Percentiles rank a stretch among this genome's conserved stretches.
phyloP scores from a whole-genome alignment of 1,284 basidiomycete genomes.

The Grifola frondosa region DNA sequence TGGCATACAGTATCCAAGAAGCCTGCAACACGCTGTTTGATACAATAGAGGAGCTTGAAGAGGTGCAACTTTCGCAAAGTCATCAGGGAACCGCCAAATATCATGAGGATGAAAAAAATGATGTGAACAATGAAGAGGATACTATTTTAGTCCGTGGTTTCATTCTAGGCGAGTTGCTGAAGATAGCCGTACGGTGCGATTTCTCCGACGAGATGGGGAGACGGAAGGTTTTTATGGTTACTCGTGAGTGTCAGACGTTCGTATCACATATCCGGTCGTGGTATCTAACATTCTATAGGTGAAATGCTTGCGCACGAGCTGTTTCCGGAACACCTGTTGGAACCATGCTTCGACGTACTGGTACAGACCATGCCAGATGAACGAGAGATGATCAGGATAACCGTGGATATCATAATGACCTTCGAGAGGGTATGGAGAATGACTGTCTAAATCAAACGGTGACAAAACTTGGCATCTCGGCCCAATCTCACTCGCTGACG shows the following conservation, averaged over 20 bases:
- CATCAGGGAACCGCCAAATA: slow-evolving; percentile 15
- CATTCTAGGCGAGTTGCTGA: slow-evolving; percentile 13
- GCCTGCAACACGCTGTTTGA: slow-evolving; percentile 70
- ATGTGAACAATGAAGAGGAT: slow-evolving; percentile 37
- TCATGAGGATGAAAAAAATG: slow-evolving; percentile 32
- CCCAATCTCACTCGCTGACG: neutral
- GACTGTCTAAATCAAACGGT: neutral
- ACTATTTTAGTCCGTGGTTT: slow-evolving; percentile 17
- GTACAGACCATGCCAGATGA: slow-evolving; percentile 80
- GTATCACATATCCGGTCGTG: neutral
- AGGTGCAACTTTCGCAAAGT: slow-evolving; percentile 29
- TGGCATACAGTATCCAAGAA: slow-evolving; percentile 82
- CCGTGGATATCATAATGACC: slow-evolving; percentile 91
- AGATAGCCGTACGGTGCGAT: slow-evolving; percentile 47
- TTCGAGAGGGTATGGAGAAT: slow-evolving; percentile 49
- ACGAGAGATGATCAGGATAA: slow-evolving; percentile 84
- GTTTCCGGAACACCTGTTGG: slow-evolving; percentile 76
- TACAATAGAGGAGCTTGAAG: slow-evolving; percentile 34
- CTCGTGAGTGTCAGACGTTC: slow-evolving; percentile 52
- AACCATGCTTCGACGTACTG: slow-evolving; percentile 82
- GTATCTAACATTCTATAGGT: slow-evolving; percentile 39
- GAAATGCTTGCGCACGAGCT: slow-evolving; percentile 85
- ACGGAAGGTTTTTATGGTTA: slow-evolving; percentile 83
- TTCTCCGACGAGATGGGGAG: slow-evolving; percentile 93
- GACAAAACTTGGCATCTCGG: neutral